A percentile compares a stretch with the other conserved stretches of the same genome.
Conservation (phyloP, 2,329 filamentous ascomycete species). For the Emmonsiellopsis sp. region DNA sequence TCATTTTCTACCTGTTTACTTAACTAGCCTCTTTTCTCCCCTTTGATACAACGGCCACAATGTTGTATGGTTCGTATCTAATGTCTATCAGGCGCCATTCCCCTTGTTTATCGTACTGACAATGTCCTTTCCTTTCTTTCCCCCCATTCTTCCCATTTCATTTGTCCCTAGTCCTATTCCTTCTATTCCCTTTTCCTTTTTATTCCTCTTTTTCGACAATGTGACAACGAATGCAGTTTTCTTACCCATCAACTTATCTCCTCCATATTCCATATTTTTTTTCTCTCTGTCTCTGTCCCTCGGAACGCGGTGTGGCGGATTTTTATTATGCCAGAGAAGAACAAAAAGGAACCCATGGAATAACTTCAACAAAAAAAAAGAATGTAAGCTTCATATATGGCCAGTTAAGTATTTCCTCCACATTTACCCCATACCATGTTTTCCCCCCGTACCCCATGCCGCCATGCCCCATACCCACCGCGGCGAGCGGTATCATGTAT, state of each 20-base stretch:
- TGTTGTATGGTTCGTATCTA: neutral
- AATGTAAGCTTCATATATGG: too few species aligned
- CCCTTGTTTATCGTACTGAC: neutral
- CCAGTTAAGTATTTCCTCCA: too few species aligned
- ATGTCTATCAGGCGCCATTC: neutral
- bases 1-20: neutral
- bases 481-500: too few species aligned
- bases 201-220: neutral
- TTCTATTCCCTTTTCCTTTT: neutral
- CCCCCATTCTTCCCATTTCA: constrained; percentile 11
- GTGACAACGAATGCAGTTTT: neutral
- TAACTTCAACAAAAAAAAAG: too few species aligned
- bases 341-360: too few species aligned
- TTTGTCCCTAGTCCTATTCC: constrained; percentile 12
- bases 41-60: constrained; percentile 5
- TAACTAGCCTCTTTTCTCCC: neutral
- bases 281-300: neutral
- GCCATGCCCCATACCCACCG: too few species aligned
- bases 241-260: neutral
- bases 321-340: too few species aligned
- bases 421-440: too few species aligned
- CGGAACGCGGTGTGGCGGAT: too few species aligned
- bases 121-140: constrained; percentile 11
- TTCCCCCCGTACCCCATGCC: too few species aligned
- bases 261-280: neutral